Base-by-base conservation (phyloP, 345 rosid genomes). In the Microcos paniculata region DNA sequence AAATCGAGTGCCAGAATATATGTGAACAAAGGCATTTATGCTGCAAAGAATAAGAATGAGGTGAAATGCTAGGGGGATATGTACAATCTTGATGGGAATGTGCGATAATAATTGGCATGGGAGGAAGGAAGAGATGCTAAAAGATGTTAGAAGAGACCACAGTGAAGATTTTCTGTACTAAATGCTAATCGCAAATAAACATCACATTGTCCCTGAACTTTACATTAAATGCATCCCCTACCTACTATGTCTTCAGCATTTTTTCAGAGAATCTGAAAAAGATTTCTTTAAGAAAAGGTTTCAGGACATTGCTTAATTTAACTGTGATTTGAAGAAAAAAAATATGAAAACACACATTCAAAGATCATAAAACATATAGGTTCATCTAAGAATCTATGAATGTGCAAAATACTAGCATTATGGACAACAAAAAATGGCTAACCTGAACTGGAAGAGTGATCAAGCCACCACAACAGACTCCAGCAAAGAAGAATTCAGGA, bases 401-500 rank as follows among this genome's bases (percentile, higher is more conserved):
- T 30, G 19, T 43, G 62, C 3, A 42, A 33, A 61, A 74, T n/a
- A n/a, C n/a, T 18, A 19, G 52, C 14, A 5, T 62, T 38, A 2
- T 61, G 61, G 70, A 26, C 55, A 49, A 15, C 24, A 16, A 19
- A 78, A 57, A 42, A 14, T n/a, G 68, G 78, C 30, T 79, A 43
- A 91, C 98, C 97, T 92, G 96, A 73, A 92, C 46, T 8, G 93
- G 92, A 79, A 94, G 96, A 79, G 97, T 94, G 75, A 94, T 79
- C 88, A 94, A 84, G 64, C 97, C 91, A 14, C 97, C 97, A 46
- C 93, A 87, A 74, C 98, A 94, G 79, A 94, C 98, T 81, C 98
- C 98, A 62, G 91, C 94, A 75, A 94, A 92, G 83, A 92, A 94
- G 80, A 81, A 84, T 62, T 87, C 96, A 8, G 96, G 96, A 82